Base-by-base conservation (phyloP, 2,329 filamentous ascomycete genomes). In the Alternaria viburni region DNA sequence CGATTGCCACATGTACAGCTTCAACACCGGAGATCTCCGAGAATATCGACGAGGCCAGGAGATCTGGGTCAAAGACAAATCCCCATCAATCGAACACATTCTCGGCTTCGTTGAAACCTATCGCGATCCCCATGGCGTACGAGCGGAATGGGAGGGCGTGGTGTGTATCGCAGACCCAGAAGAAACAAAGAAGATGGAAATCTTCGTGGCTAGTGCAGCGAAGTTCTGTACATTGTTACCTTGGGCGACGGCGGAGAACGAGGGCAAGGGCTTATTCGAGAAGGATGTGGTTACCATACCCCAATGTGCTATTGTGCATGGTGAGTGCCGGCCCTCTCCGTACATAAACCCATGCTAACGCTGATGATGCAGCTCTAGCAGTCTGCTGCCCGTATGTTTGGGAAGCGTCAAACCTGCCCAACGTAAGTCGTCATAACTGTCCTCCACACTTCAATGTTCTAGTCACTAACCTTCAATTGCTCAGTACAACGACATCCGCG, bases 401-500 rank as follows among this genome's bases (percentile, higher is more conserved):
- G 17, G 43, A 45, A 45, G 43, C 43, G 11, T 19, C 43, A 7
- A 45, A 45, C 1, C 43, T 45, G 1, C 43, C 43, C 11, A 45
- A 45, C 17, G 43, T 45, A 12, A 45, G 43, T 21, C 9, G 0
- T 12, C 9, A 0, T 5, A 12, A 19, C 10, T 21, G 17, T 6
- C 17, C 4, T 19, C 41, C 50, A 54, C 19, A 41, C 15, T 4
- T n/a, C 32, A 10, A 41, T 10, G 2, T 1, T n/a, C 32, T 41
- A n/a, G 15, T 41, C 15, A 41, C 32, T 41, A 0, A 41, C 15
- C 15, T 41, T 1, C 0, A 41, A 3, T n/a, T n/a, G 32, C 32
- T n/a, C 17, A 54, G 51, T 54, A 43, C 51, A 43, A 54, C 6
- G 17, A 43, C 3, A 54, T 43, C 3, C 51, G 51, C 10, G 51